phyloP scores from a whole-genome alignment of 208 protist genomes.

The Vickermania ingenoplastis region DNA sequence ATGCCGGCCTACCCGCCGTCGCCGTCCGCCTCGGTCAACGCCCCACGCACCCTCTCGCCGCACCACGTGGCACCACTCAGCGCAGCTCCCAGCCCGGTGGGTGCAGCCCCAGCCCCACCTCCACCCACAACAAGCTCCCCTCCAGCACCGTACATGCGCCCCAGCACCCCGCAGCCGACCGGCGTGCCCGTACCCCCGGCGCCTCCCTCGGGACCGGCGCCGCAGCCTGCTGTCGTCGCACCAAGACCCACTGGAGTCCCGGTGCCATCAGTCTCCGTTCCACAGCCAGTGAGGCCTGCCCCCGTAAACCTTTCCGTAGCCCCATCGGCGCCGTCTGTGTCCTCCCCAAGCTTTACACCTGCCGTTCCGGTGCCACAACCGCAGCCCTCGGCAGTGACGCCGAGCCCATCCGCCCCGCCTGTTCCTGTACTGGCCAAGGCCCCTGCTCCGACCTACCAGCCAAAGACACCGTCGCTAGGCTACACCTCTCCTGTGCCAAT shows the following conservation, averaged over 20 bases:
- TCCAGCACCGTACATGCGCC: background rate
- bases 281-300: too few species aligned
- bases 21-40: background rate
- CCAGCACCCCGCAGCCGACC: background rate
- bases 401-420: background rate
- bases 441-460: too few species aligned
- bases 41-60: background rate
- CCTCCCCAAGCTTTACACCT: too few species aligned
- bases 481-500: too few species aligned
- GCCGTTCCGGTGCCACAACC: too few species aligned
- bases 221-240: background rate
- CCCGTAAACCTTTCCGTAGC: too few species aligned
- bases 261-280: background rate
- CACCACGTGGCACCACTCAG: background rate
- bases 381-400: conserved; percentile 1
- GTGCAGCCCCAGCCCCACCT: background rate
- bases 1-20: background rate
- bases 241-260: too few species aligned
- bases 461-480: too few species aligned
- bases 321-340: too few species aligned
- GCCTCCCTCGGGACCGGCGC: conserved; percentile 3
- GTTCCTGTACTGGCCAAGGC: background rate
- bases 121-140: background rate
- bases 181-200: background rate
- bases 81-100: background rate